A percentile compares a stretch with the other conserved stretches of the same genome.
phyloP scores from a whole-genome alignment of 2,329 filamentous ascomycete species.

The Gremmenia infestans region DNA sequence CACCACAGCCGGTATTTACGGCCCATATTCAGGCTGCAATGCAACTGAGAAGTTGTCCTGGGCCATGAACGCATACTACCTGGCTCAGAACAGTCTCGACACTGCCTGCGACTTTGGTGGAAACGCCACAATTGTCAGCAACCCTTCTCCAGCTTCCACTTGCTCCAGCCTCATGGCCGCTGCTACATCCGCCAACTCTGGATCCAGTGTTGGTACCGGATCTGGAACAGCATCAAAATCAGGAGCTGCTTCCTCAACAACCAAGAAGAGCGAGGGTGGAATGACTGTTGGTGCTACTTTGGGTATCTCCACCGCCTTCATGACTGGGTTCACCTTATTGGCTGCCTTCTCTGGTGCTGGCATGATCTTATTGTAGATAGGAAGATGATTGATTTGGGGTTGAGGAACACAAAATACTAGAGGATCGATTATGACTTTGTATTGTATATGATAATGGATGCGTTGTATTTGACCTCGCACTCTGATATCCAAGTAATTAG shows the following conservation, averaged over 20 bases:
- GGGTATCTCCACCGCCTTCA: slow-evolving; percentile 14
- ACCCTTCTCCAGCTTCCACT: slow-evolving; percentile 29
- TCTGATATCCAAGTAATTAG: background rate
- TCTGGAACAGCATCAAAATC: background rate
- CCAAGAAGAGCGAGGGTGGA: slow-evolving; percentile 24
- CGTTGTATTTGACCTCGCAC: background rate
- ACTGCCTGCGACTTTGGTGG: slow-evolving; percentile 68
- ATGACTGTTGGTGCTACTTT: slow-evolving; percentile 15
- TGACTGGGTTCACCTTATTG: slow-evolving; percentile 15
- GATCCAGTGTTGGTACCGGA: slow-evolving; percentile 2
- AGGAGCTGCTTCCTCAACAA: slow-evolving; percentile 12
- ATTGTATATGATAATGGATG: background rate
- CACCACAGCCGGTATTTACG: slow-evolving; percentile 61
- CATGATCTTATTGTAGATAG: slow-evolving; percentile 15
- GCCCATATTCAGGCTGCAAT: slow-evolving; percentile 72
- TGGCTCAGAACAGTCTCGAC: slow-evolving; percentile 30
- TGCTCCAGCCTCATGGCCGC: slow-evolving; percentile 20
- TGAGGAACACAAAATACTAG: background rate
- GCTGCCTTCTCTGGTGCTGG: slow-evolving; percentile 20
- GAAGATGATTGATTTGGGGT: background rate
- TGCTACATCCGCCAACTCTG: slow-evolving; percentile 8
- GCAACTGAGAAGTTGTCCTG: slow-evolving; percentile 65
- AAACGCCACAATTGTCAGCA: slow-evolving; percentile 50
- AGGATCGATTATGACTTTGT: background rate
- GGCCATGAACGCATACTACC: slow-evolving; percentile 62